phyloP scores from a whole-genome alignment of 805 yeast genomes.

The Candida ascalaphidarum region DNA sequence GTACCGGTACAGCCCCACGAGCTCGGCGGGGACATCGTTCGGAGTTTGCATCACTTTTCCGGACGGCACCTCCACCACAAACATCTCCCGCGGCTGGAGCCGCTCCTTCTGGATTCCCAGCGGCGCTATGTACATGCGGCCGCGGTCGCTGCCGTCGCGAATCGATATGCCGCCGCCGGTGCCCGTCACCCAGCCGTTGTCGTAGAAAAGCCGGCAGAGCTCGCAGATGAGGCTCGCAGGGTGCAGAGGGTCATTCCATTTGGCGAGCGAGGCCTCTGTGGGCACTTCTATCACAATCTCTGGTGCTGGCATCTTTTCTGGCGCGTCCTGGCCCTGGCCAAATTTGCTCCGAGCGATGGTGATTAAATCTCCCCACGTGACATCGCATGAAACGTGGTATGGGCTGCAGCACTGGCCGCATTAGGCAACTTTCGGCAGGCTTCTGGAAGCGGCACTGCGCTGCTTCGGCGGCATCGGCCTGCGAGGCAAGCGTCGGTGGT shows the following conservation, averaged over 20 bases:
- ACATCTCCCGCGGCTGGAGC: slow-evolving; percentile 73
- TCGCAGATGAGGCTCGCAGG: slow-evolving; percentile 85
- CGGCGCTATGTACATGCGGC: slow-evolving; percentile 71
- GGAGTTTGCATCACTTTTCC: slow-evolving; percentile 55
- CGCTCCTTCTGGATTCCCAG: slow-evolving; percentile 95
- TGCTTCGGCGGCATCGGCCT: no score
- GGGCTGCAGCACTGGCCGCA: no score
- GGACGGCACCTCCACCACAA: slow-evolving; percentile 55
- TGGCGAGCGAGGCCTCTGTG: no score
- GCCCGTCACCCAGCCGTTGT: slow-evolving; percentile 88
- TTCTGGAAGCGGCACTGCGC: no score
- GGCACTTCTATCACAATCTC: no score
- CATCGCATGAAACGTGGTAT: no score
- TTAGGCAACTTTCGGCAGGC: no score
- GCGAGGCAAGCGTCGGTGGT: no score
- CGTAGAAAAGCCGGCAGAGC: slow-evolving; percentile 67
- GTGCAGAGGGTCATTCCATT: slow-evolving; percentile 46
- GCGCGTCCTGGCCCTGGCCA: no score
- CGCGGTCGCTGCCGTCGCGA: slow-evolving; percentile 35
- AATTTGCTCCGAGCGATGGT: no score
- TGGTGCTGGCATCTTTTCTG: no score
- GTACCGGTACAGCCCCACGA: slow-evolving; percentile 34
- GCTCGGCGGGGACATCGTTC: slow-evolving; percentile 26
- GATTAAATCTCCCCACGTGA: no score
- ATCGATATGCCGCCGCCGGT: slow-evolving; percentile 95